phyloP scores from a whole-genome alignment of 495 filamentous ascomycete genomes.

The Usnea hakonensis region DNA sequence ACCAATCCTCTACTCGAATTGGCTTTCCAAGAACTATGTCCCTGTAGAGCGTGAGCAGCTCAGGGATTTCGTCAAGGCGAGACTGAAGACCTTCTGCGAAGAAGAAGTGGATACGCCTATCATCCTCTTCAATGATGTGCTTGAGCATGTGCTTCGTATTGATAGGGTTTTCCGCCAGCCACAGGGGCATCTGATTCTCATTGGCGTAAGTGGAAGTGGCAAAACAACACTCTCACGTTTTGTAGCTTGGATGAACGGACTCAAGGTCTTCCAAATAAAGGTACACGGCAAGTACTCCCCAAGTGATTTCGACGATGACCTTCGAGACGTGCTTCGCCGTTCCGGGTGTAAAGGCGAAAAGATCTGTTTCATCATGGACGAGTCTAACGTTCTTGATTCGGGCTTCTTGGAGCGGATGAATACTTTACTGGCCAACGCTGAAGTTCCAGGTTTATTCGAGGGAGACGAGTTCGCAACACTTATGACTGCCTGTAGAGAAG shows the following conservation, averaged over 20 bases:
- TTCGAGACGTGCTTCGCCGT: conserved; percentile 84
- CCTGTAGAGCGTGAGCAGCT: conserved; percentile 91
- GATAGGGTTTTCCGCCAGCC: conserved; percentile 98
- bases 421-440: conserved; percentile 92
- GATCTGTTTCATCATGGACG: conserved; percentile 99
- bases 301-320: conserved; percentile 97
- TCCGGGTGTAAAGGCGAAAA: conserved; percentile 98
- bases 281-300: conserved; percentile 97
- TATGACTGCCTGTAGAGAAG: conserved; percentile 98
- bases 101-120: conserved; percentile 98
- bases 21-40: conserved; percentile 98
- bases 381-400: conserved; percentile 95
- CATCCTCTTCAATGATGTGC: conserved; percentile 94
- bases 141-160: conserved; percentile 96
- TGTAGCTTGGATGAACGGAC: conserved; percentile 99
- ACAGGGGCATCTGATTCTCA: conserved; percentile 95
- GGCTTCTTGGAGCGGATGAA: conserved; percentile 99
- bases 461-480: conserved; percentile 91
- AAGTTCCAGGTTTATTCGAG: conserved; percentile 96
- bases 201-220: conserved; percentile 94
- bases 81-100: conserved; percentile 96
- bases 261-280: conserved; percentile 99
- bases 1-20: conserved; percentile 96
- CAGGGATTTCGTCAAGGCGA: conserved; percentile 93
- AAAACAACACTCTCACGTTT: conserved; percentile 98